Conservation (phyloP, 2,329 filamentous ascomycete species). For the Tolypocladium inflatum region DNA sequence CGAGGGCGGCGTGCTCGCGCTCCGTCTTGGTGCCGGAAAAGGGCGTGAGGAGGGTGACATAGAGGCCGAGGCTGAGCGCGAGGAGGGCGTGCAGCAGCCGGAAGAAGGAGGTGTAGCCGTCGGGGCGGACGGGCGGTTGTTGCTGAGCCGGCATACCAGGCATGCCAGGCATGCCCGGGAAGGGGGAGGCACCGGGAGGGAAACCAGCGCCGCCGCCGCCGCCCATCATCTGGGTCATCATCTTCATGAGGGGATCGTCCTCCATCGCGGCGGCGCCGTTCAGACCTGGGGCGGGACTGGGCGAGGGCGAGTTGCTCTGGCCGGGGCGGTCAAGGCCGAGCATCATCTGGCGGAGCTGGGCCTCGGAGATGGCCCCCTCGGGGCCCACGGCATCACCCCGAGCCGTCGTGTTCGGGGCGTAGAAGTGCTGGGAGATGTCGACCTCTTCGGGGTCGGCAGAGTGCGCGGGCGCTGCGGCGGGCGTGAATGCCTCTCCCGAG, state of each 20-base stretch:
- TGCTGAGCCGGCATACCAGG: constrained; percentile 26
- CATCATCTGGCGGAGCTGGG: constrained; percentile 57
- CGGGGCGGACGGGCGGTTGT: constrained; percentile 16
- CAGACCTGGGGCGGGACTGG: constrained; percentile 11
- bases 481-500: not conserved
- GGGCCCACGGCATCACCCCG: constrained; percentile 18
- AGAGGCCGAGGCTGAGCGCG: constrained; percentile 59
- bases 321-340: constrained; percentile 40
- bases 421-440: constrained; percentile 70
- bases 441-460: constrained; percentile 63
- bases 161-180: constrained; percentile 20
- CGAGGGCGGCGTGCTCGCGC: constrained; percentile 35
- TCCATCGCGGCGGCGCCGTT: constrained; percentile 11
- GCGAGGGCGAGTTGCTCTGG: constrained; percentile 9
- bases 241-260: constrained; percentile 42
- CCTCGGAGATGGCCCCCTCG: constrained; percentile 37
- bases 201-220: constrained; percentile 23
- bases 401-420: constrained; percentile 37
- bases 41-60: constrained; percentile 57
- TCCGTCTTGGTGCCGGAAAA: constrained; percentile 59
- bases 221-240: constrained; percentile 65
- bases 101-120: constrained; percentile 48
- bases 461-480: constrained; percentile 10
- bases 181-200: constrained; percentile 20
- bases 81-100: constrained; percentile 65